Evolutionary conservation across 208 protist species (phyloP).

Genomic region (Blastocrithidia nonstop): DNA sequence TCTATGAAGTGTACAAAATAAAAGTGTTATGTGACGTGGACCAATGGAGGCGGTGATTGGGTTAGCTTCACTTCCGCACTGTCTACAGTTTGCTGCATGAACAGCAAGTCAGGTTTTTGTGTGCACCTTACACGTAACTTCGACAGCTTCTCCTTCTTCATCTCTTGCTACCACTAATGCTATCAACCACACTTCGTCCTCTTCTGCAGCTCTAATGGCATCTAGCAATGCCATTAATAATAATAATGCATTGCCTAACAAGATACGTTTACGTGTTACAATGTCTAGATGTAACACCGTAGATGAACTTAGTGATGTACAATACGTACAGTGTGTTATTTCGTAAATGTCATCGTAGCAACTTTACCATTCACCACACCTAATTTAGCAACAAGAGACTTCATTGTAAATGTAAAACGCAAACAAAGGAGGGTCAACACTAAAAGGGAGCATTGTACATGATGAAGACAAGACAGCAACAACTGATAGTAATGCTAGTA

Average conservation of each 20-base stretch:
- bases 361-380: neutral
- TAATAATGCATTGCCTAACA: too few relatives aligned
- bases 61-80: constrained; percentile 26
- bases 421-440: too few relatives aligned
- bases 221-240: too few relatives aligned
- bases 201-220: too few relatives aligned
- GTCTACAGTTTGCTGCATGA: constrained; percentile 39
- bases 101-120: constrained; percentile 16
- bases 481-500: constrained; percentile 6
- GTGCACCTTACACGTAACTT: constrained; percentile 14
- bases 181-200: too few relatives aligned
- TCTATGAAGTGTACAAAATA: constrained; percentile 25
- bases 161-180: too few relatives aligned
- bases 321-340: constrained; percentile 28
- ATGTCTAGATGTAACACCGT: constrained; percentile 27
- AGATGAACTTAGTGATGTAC: constrained; percentile 28
- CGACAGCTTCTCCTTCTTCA: too few relatives aligned
- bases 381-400: neutral
- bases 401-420: too few relatives aligned
- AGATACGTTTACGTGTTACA: neutral
- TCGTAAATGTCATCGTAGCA: neutral
- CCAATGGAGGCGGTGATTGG: constrained; percentile 27
- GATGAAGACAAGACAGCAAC: constrained; percentile 1
- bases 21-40: constrained; percentile 51
- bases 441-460: too few relatives aligned